Evolutionary conservation across 208 protist genomes (phyloP).

Genomic region (Entamoeba dispar): DNA sequence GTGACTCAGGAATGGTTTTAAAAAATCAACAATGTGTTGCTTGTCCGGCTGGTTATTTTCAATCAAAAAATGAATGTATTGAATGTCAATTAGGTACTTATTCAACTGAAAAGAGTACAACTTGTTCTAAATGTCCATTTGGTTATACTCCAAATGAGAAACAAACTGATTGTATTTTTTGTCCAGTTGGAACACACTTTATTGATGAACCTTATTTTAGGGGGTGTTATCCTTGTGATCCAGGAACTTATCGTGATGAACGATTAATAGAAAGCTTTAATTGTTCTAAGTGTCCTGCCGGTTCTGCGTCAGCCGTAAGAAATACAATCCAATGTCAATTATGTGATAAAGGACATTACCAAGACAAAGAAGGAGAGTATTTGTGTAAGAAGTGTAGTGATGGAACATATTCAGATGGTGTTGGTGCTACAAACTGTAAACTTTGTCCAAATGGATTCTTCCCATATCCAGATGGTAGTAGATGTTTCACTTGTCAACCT

Average conservation of each 20-base stretch:
- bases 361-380: not conserved
- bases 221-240: not conserved
- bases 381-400: not conserved
- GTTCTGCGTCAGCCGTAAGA: not conserved
- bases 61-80: not conserved
- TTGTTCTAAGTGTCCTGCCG: not conserved
- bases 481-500: not conserved
- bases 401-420: not conserved
- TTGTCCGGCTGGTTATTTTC: not conserved
- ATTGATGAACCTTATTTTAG: not conserved
- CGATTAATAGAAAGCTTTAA: not conserved
- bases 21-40: not conserved
- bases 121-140: not conserved
- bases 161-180: not conserved
- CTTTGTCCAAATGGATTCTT: not conserved
- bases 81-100: not conserved
- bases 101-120: not conserved
- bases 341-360: not conserved
- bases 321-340: not conserved
- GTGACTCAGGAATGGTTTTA: not conserved
- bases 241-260: not conserved
- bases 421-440: not conserved
- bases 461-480: not conserved
- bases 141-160: not conserved
- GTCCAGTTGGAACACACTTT: not conserved